Conservation (phyloP, 2,329 filamentous ascomycete genomes). For the Colletotrichum costaricense region DNA sequence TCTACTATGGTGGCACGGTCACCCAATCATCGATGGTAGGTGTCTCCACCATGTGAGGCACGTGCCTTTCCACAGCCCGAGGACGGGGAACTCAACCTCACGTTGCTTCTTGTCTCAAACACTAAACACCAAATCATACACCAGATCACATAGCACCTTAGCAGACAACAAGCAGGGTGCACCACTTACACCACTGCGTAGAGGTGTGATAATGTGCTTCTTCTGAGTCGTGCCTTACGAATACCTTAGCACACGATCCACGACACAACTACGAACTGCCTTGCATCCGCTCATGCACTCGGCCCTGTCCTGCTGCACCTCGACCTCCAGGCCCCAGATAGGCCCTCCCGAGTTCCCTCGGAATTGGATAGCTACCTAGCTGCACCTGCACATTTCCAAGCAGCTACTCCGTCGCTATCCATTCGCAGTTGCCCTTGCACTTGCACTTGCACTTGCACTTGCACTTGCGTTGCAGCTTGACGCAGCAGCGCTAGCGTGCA, state of each 20-base stretch:
- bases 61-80: neutral
- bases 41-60: neutral
- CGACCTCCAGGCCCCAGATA: neutral
- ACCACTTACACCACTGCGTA: too few species aligned
- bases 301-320: neutral
- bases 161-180: too few species aligned
- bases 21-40: too few species aligned
- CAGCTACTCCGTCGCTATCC: too few species aligned
- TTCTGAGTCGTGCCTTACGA: neutral
- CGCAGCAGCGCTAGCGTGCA: constrained; percentile 32
- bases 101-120: neutral
- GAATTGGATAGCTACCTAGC: neutral
- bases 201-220: neutral
- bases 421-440: neutral
- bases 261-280: neutral
- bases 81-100: neutral
- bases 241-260: neutral
- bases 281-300: neutral
- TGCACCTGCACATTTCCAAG: neutral
- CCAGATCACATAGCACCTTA: neutral
- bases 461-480: constrained; percentile 12
- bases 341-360: neutral
- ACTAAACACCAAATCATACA: neutral
- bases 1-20: neutral
- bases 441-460: neutral